Base-by-base conservation (phyloP, 352 stramenopile species). In the Globisporangium paddicum region DNA sequence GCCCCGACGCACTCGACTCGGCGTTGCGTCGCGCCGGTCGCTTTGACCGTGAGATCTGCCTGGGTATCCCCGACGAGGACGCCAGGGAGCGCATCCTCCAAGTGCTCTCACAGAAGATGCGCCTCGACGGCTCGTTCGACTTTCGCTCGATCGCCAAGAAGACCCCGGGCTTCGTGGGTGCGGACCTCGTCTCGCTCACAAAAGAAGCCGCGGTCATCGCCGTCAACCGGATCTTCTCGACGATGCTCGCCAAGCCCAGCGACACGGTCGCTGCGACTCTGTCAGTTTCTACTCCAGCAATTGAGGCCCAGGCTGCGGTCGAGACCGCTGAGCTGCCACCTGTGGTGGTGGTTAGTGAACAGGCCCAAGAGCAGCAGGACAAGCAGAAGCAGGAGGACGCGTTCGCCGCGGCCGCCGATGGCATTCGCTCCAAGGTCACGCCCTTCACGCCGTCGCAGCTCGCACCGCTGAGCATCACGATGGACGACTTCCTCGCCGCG, bases 11-110 rank as follows among this genome's bases (percentile, higher is more conserved):
- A 18, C 82, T 99, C 30, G 98, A 99, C 76, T 86, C 93, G 48
- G 96, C 96, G 6, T 72, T 99, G 34, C 86, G 97, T 47, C 89
- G 98, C 25, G 95, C 97, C 0, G 98, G 98, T 13, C 82, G 98
- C 21, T 99, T 99, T 64, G 97, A 99, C 72, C 87, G 97, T 16
- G 97, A 99, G 75, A 99, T 99, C 66, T 91, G 89, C 41, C 72
- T 99, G 5, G 96, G 95, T 19, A 98, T 99, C 55, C 98, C 98
- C 0, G 96, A 99, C 59, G 95, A 98, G 64, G 72, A 87, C 28
- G 96, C 92, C 0, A 79, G 98, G 13, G 84, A 91, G 54, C 88
- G 81, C n/a, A 99, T 99, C 68, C 68, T 99, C 38, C 71, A 84
- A 45, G 89, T 98, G 23, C 89, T 99, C 63, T 96, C 91, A 1